Evolutionary conservation across 2,329 filamentous ascomycete genomes (phyloP).

Genomic region (Monilinia aucupariae): DNA sequence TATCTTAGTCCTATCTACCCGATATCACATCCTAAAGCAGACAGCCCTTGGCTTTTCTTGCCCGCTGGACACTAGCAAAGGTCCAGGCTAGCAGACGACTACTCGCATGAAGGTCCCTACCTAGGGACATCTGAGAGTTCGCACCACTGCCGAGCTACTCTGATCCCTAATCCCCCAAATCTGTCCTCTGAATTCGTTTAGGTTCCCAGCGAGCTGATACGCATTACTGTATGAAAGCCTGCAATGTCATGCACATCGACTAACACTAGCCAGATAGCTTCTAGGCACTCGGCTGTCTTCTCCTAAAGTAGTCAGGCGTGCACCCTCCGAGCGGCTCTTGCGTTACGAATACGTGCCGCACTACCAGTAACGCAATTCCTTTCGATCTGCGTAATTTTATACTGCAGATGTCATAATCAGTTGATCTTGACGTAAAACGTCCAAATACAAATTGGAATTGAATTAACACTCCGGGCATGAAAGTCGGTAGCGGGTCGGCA

Average conservation of each 20-base stretch:
- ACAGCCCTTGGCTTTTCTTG: not conserved
- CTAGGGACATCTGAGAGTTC: not conserved
- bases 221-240: not conserved
- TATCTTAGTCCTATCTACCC: slow-evolving; percentile 18
- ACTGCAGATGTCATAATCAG: not conserved
- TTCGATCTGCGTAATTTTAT: not conserved
- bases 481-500: not conserved
- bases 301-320: not conserved
- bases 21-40: not conserved
- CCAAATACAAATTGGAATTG: not conserved
- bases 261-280: not conserved
- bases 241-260: not conserved
- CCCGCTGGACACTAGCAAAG: not conserved
- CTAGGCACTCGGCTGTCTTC: not conserved
- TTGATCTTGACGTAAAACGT: slow-evolving; percentile 10
- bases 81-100: too few species aligned
- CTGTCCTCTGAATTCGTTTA: not conserved
- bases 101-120: too few species aligned
- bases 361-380: not conserved
- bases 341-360: not conserved
- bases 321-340: slow-evolving; percentile 11
- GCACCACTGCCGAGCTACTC: slow-evolving; percentile 4
- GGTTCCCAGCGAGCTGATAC: not conserved
- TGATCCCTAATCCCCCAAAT: not conserved
- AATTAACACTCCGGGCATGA: not conserved